These are phyloP conservation scores for Penicillium sp. DNA, from an alignment of 2,329 filamentous ascomycete genomes.

Conservation along the genomic window DNA sequence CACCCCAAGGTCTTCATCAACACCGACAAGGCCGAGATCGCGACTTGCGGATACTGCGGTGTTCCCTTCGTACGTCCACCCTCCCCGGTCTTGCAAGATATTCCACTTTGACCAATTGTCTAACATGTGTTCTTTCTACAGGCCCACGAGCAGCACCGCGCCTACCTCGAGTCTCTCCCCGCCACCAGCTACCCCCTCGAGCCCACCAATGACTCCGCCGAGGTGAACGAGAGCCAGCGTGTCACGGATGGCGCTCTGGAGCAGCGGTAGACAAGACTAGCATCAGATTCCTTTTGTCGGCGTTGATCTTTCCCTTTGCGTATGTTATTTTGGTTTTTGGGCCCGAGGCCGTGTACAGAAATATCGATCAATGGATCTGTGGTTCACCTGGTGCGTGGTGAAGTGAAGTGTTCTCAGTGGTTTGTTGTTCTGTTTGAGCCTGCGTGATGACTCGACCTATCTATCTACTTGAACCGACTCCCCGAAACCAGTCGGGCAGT, in stretches of 20 bases:
- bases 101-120: background rate
- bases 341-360: conserved; percentile 42
- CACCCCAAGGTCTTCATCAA: conserved; percentile 98
- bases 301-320: conserved; percentile 39
- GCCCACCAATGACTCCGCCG: conserved; percentile 61
- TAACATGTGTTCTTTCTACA: conserved; percentile 43
- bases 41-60: conserved; percentile 86
- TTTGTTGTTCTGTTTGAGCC: background rate
- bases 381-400: conserved; percentile 18
- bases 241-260: conserved; percentile 62
- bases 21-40: conserved; percentile 95
- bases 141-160: conserved; percentile 88
- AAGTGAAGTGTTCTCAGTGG: conserved; percentile 5
- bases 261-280: conserved; percentile 57
- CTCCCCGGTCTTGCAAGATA: background rate
- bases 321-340: conserved; percentile 33
- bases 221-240: conserved; percentile 62
- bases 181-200: conserved; percentile 79
- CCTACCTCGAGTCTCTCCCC: conserved; percentile 80
- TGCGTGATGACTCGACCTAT: background rate
- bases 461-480: conserved; percentile 6
- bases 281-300: conserved; percentile 39
- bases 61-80: conserved; percentile 76
- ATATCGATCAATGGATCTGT: conserved; percentile 40
- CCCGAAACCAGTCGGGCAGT: background rate